Base-by-base conservation (phyloP, 2,329 filamentous ascomycete species). In the Stagonosporopsis cucurbitacearum region DNA sequence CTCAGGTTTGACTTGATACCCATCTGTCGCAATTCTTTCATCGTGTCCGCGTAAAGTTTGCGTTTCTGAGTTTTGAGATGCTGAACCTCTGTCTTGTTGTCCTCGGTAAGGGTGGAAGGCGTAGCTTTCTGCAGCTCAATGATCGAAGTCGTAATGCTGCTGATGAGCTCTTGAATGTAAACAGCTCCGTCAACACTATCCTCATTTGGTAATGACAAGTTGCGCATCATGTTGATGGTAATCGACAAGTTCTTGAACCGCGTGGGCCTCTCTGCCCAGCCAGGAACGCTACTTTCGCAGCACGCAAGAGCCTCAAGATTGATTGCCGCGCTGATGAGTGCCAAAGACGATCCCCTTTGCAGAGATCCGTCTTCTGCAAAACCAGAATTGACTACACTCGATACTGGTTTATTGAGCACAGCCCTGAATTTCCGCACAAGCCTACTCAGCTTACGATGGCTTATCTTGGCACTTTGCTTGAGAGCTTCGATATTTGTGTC, bases 401-500 rank as follows among this genome's bases (percentile, higher is more conserved):
- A 87, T 68, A 94, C 88, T 5, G 93, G 86, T 71, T 93, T 89
- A 19, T 87, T 87, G 17, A 99, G 82, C 11, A 96, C 77, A 17
- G 83, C 83, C 37, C 95, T 87, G 77, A 96, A 99, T 77, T 97
- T 98, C 51, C 91, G 85, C 40, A 99, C 90, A 32, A 96, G 81
- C 65, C 91, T 91, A 79, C 96, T 96, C 2, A 99, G 84, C 75
- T 96, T 97, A 67, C 89, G 86, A 71, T 99, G 95, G 19, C 93
- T 97, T 57, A 88, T 89, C 66, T 89, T 88, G 1, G 95, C 92
- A 74, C 94, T 98, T 70, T 97, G 92, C 63, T 88, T 86, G 15
- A 99, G 80, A 1, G 92, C 91, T 43, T 89, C 88, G 59, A 99
- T 96, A 68, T 98, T 99, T 20, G 91, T 96, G 66, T 99, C 95